Conservation (phyloP, 2,329 filamentous ascomycete species). For the Verticillium longisporum region DNA sequence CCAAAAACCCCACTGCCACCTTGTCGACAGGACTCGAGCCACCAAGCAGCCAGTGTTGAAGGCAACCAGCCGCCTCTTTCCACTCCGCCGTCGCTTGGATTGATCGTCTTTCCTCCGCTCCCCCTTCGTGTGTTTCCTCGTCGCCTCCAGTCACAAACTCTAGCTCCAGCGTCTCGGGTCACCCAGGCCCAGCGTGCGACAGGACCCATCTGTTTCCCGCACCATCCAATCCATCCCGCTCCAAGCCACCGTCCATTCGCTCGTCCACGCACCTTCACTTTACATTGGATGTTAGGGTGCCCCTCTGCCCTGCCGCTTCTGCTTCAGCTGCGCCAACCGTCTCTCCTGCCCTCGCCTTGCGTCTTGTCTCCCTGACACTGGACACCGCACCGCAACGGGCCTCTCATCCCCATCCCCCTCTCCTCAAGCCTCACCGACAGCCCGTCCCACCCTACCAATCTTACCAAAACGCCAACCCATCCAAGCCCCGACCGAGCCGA, state of each 20-base stretch:
- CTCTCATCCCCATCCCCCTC: not conserved
- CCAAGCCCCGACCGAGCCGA: not conserved
- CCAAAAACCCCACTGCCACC: not conserved
- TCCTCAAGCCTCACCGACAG: not conserved
- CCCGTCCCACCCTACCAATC: not conserved
- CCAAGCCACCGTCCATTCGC: conserved; percentile 2
- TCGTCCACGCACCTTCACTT: not conserved
- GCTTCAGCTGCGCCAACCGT: not conserved
- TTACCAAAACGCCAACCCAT: not conserved
- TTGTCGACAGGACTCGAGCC: not conserved
- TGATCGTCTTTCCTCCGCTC: not conserved
- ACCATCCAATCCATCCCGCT: conserved; percentile 7
- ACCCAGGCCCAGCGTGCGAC: not conserved
- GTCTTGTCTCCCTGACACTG: not conserved
- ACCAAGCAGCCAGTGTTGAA: not conserved
- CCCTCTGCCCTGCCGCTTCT: not conserved
- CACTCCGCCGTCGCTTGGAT: not conserved
- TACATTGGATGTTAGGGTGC: not conserved
- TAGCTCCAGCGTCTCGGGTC: not conserved
- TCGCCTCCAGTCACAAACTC: not conserved
- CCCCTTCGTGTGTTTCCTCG: not conserved
- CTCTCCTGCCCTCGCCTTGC: not conserved
- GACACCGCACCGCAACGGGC: not conserved
- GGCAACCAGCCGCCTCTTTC: not conserved
- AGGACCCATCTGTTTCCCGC: not conserved